Evolutionary conservation across 805 yeast genomes (phyloP).

Genomic region (Pichia gijzeniarum): DNA sequence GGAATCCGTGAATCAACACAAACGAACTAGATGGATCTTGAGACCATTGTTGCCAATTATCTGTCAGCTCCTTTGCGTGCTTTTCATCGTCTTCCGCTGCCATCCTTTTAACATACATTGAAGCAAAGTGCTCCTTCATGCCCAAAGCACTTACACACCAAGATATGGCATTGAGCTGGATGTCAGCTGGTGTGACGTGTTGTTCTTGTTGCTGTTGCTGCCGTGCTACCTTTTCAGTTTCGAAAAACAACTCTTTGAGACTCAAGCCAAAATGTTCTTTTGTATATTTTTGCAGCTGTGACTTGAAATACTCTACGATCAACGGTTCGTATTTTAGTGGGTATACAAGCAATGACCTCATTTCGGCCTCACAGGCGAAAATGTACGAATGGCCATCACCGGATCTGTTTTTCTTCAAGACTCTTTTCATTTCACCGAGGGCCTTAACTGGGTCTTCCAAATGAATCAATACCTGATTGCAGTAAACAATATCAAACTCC

Average conservation of each 20-base stretch:
- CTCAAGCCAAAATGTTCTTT: neutral
- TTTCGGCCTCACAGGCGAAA: constrained; percentile 29
- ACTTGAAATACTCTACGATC: neutral
- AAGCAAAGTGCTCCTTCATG: neutral
- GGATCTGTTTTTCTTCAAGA: constrained; percentile 30
- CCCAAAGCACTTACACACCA: neutral
- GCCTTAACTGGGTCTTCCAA: constrained; percentile 31
- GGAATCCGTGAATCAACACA: neutral
- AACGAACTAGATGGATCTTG: neutral
- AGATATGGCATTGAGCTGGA: neutral
- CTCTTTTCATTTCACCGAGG: constrained; percentile 33
- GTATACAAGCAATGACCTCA: constrained; percentile 5
- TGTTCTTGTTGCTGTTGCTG: neutral
- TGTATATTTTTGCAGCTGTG: neutral
- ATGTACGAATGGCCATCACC: neutral
- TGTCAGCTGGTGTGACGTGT: neutral
- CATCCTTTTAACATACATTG: neutral
- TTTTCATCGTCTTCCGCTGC: neutral
- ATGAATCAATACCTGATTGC: constrained; percentile 36
- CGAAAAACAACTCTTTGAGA: neutral
- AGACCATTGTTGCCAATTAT: neutral
- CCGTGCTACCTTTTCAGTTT: neutral
- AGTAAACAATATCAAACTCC: constrained; percentile 34
- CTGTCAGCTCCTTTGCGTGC: neutral
- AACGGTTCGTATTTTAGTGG: constrained; percentile 1